These are phyloP conservation scores for Panellus pusillus DNA, from an alignment of 768 basidiomycete genomes.

Conservation along the genomic window DNA sequence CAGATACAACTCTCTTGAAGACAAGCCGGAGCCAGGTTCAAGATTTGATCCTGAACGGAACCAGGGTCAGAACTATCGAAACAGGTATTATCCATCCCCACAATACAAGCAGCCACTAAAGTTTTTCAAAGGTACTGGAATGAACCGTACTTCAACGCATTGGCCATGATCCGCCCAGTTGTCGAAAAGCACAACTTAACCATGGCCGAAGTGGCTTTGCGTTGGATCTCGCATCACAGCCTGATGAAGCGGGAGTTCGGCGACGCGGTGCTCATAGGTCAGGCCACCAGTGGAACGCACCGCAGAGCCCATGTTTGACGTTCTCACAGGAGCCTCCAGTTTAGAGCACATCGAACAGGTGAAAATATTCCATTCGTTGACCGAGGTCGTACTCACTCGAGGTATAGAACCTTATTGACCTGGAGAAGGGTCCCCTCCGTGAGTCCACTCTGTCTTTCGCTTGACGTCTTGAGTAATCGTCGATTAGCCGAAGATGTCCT, in stretches of 20 bases:
- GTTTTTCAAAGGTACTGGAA: constrained; percentile 49
- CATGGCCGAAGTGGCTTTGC: constrained; percentile 53
- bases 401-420: constrained; percentile 45
- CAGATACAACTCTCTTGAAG: constrained; percentile 42
- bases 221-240: constrained; percentile 66
- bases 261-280: constrained; percentile 57
- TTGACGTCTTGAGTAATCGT: neutral
- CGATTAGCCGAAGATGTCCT: constrained; percentile 50
- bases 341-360: constrained; percentile 56
- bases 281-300: too few species aligned
- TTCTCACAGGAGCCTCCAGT: constrained; percentile 41
- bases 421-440: constrained; percentile 61
- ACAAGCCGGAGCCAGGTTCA: constrained; percentile 47
- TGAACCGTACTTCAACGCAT: constrained; percentile 50
- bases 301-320: neutral
- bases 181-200: constrained; percentile 47
- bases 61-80: constrained; percentile 48
- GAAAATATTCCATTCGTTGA: neutral
- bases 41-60: constrained; percentile 51
- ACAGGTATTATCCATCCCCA: constrained; percentile 35
- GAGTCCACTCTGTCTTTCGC: constrained; percentile 17
- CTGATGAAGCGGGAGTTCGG: constrained; percentile 46
- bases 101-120: neutral
- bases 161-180: constrained; percentile 42
- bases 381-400: neutral